A percentile compares a stretch with the other conserved stretches of the same genome.
Evolutionary conservation across 2,329 filamentous ascomycete species (phyloP).

Genomic region (Helotiales sp.): DNA sequence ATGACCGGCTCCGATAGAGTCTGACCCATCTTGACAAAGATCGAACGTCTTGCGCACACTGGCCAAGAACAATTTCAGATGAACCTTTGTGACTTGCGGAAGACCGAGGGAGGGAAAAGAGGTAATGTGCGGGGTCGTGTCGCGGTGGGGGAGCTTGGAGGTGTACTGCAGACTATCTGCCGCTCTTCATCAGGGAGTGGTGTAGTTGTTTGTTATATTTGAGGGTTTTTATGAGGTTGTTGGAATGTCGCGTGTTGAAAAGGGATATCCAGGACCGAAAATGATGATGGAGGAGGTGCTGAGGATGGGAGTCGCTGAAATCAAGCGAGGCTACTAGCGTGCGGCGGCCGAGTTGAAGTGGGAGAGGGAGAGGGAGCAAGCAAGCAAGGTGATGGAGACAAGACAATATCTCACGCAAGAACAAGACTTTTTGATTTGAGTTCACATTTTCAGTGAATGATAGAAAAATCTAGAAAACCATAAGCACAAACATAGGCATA

Average conservation of each 20-base stretch:
- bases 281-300: constrained; percentile 15
- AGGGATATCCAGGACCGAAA: constrained; percentile 8
- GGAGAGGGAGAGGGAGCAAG: background rate
- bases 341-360: background rate
- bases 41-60: constrained; percentile 3
- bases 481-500: too few species aligned
- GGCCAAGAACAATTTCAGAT: constrained; percentile 21
- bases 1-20: constrained; percentile 98
- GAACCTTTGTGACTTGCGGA: constrained; percentile 17
- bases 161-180: constrained; percentile 30
- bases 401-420: background rate
- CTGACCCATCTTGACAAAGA: constrained; percentile 79
- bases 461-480: too few species aligned
- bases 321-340: background rate
- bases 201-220: background rate
- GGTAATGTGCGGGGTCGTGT: constrained; percentile 36
- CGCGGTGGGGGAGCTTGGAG: constrained; percentile 22
- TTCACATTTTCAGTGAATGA: too few species aligned
- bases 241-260: constrained; percentile 28
- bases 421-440: too few species aligned
- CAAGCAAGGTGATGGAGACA: too few species aligned
- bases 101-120: constrained; percentile 25
- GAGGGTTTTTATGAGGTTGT: constrained; percentile 16
- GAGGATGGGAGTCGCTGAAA: background rate
- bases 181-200: constrained; percentile 28